A percentile compares a stretch with the other conserved stretches of the same genome.
Evolutionary conservation across 2,329 filamentous ascomycete species (phyloP).

Genomic region (Aspergillus quadrilineatus): DNA sequence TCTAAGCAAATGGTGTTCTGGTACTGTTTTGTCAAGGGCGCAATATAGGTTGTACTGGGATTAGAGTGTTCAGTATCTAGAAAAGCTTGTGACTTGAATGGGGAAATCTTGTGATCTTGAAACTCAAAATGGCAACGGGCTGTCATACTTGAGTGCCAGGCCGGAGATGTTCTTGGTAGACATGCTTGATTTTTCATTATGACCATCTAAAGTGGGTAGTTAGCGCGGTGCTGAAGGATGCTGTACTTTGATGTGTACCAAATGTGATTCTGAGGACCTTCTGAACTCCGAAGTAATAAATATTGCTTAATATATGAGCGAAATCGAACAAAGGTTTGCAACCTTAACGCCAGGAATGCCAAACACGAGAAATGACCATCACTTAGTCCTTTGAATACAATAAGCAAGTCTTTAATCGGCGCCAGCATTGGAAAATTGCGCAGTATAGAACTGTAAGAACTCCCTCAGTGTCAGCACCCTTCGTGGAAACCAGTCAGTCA

Average conservation of each 20-base stretch:
- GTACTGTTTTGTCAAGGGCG: not conserved
- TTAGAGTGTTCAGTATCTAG: not conserved
- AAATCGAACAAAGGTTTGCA: slow-evolving; percentile 4
- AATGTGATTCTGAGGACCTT: not conserved
- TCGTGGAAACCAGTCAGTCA: slow-evolving; percentile 1
- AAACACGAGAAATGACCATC: slow-evolving; percentile 4
- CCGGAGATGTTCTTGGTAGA: too few relatives aligned
- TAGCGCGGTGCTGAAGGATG: not conserved
- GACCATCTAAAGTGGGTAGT: not conserved
- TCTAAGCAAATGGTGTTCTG: not conserved
- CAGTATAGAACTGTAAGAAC: slow-evolving; percentile 39
- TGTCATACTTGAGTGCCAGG: too few relatives aligned
- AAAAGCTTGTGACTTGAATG: not conserved
- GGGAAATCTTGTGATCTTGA: not conserved
- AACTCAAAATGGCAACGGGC: not conserved
- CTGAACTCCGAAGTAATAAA: not conserved
- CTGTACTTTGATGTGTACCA: not conserved
- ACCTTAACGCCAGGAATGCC: slow-evolving; percentile 20
- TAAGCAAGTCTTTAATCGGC: slow-evolving; percentile 25
- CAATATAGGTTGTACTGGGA: not conserved
- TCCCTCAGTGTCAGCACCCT: slow-evolving; percentile 31
- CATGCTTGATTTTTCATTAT: not conserved
- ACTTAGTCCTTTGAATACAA: not conserved
- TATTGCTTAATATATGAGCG: not conserved
- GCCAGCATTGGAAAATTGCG: slow-evolving; percentile 36